Percentiles rank a stretch among this genome's conserved stretches.
phyloP scores from a whole-genome alignment of 805 yeast genomes.

The Ogataea neopini region DNA sequence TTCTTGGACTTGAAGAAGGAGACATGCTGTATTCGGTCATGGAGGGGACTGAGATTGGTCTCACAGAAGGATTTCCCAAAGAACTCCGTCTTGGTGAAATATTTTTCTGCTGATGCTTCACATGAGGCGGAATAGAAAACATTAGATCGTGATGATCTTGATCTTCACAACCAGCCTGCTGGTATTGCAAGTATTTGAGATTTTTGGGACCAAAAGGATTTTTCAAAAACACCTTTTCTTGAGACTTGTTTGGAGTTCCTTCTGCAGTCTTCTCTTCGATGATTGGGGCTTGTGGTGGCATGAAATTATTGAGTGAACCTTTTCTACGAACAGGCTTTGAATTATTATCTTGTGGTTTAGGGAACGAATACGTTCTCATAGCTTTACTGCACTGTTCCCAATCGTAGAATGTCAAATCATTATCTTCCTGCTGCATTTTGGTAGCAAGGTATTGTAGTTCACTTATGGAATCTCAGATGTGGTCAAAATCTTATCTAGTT shows the following conservation, averaged over 20 bases:
- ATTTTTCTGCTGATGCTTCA: conserved; percentile 7
- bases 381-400: conserved; percentile 16
- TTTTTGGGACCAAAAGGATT: conserved; percentile 7
- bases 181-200: conserved; percentile 14
- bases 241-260: background rate
- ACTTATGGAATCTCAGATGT: too few species aligned
- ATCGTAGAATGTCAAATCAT: conserved; percentile 8
- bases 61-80: background rate
- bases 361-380: conserved; percentile 13
- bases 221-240: background rate
- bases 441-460: background rate
- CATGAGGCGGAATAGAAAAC: conserved; percentile 5
- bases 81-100: conserved; percentile 2
- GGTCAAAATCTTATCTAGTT: background rate
- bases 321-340: conserved; percentile 4
- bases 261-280: conserved; percentile 13
- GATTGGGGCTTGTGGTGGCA: conserved; percentile 15
- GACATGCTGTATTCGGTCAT: background rate
- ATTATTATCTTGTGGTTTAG: conserved; percentile 8
- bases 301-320: conserved; percentile 8
- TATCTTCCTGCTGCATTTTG: background rate
- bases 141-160: too few species aligned
- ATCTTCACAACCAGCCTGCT: background rate
- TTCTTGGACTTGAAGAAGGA: background rate
- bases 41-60: background rate